Conservation (phyloP, 192 early-diverging fungal genomes). For the Coemansia sp. region DNA sequence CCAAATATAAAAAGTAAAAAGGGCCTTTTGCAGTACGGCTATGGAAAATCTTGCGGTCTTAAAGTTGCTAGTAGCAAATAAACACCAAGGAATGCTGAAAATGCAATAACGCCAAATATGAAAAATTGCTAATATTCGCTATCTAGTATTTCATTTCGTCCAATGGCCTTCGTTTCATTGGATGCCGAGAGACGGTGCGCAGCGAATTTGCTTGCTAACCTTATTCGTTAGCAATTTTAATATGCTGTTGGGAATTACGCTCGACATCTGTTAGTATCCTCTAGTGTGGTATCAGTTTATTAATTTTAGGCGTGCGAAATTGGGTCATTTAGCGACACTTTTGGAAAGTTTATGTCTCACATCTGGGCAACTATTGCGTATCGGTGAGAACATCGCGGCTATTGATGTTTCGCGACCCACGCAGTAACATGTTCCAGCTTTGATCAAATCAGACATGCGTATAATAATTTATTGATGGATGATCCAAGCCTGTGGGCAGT, state of each 20-base stretch:
- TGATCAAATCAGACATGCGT: not conserved
- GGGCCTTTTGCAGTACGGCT: constrained; percentile 16
- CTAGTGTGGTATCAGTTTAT: not conserved
- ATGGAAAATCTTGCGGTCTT: constrained; percentile 8
- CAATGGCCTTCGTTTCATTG: not conserved
- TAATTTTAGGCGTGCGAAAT: not conserved
- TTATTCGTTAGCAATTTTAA: not conserved
- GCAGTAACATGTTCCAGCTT: not conserved
- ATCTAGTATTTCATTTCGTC: constrained; percentile 2
- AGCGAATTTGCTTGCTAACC: not conserved
- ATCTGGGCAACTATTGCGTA: too few species aligned
- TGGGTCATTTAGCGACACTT: not conserved
- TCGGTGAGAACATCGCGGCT: too few species aligned
- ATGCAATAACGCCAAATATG: not conserved
- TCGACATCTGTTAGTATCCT: not conserved
- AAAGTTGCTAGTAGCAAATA: constrained; percentile 21
- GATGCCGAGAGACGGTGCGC: not conserved
- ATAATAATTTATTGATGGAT: not conserved
- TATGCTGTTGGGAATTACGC: not conserved
- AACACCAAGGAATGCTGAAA: constrained; percentile 3
- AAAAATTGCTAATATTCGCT: constrained; percentile 9
- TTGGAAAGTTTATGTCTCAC: not conserved
- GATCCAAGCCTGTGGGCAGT: too few species aligned
- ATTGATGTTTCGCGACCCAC: too few species aligned
- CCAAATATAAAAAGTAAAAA: constrained; percentile 15